phyloP scores from a whole-genome alignment of 176 grass and related monocot genomes.

The bread wheat (Triticum aestivum) region IWGSC_CS_RefSeq_v2.1 NC_057806.1:524762029-524762528 shows the following conservation, averaged over 20 bases:
- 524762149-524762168: conserved; percentile 40
- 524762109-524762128: conserved; percentile 49
- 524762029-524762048: conserved; percentile 7
- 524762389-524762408: conserved; percentile 51
- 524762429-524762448: conserved; percentile 41
- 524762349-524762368: conserved; percentile 72
- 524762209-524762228: conserved; percentile 30
- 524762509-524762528: not conserved
- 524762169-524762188: conserved; percentile 48
- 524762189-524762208: conserved; percentile 15
- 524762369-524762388: conserved; percentile 58
- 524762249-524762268: conserved; percentile 39
- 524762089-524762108: conserved; percentile 1
- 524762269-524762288: conserved; percentile 14
- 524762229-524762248: conserved; percentile 38
- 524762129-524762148: conserved; percentile 42
- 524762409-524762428: conserved; percentile 35
- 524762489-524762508: not conserved
- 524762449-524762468: conserved; percentile 15
- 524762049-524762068: not conserved
- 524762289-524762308: conserved; percentile 3
- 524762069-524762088: conserved; percentile 8
- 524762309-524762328: conserved; percentile 47
- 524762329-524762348: conserved; percentile 51
- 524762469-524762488: not conserved